Evolutionary conservation across 1,284 basidiomycete genomes (phyloP).

Genomic region (Ganoderma boninense): DNA sequence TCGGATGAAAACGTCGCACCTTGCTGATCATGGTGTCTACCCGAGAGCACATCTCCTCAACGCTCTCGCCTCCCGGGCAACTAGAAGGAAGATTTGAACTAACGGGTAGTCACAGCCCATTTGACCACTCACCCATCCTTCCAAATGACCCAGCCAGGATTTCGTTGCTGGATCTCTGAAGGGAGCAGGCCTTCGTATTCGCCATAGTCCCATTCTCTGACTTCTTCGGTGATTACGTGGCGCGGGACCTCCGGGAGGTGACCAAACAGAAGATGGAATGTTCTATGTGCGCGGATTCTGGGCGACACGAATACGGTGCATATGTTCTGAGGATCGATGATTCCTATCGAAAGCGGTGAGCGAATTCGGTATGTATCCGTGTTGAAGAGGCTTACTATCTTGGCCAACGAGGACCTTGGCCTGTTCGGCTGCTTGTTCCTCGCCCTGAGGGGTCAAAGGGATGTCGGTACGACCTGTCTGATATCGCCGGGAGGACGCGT

Average conservation of each 20-base stretch:
- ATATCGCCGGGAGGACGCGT: constrained; percentile 13
- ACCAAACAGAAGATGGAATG: constrained; percentile 84
- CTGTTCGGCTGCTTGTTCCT: constrained; percentile 72
- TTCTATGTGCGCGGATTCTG: constrained; percentile 82
- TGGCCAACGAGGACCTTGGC: constrained; percentile 76
- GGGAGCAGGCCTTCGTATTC: constrained; percentile 87
- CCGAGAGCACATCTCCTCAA: constrained; percentile 79
- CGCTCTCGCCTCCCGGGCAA: constrained; percentile 88
- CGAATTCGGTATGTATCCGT: constrained; percentile 8
- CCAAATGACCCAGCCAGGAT: constrained; percentile 85
- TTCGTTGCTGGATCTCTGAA: constrained; percentile 74
- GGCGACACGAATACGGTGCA: constrained; percentile 85
- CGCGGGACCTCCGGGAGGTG: constrained; percentile 58
- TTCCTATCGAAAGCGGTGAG: constrained; percentile 53
- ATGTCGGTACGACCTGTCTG: constrained; percentile 92
- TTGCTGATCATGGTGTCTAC: constrained; percentile 81
- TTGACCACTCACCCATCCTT: constrained; percentile 69
- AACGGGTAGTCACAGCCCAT: background rate
- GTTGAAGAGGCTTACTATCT: constrained; percentile 64
- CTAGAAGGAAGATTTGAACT: constrained; percentile 46
- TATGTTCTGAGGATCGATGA: constrained; percentile 85
- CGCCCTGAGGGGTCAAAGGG: constrained; percentile 85
- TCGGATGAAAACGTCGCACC: constrained; percentile 44
- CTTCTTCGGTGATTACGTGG: constrained; percentile 70
- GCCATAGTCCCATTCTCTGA: constrained; percentile 91